A percentile compares a stretch with the other conserved stretches of the same genome.
phyloP scores from a whole-genome alignment of 2,329 filamentous ascomycete genomes.

The Akanthomyces uredinophilus region DNA sequence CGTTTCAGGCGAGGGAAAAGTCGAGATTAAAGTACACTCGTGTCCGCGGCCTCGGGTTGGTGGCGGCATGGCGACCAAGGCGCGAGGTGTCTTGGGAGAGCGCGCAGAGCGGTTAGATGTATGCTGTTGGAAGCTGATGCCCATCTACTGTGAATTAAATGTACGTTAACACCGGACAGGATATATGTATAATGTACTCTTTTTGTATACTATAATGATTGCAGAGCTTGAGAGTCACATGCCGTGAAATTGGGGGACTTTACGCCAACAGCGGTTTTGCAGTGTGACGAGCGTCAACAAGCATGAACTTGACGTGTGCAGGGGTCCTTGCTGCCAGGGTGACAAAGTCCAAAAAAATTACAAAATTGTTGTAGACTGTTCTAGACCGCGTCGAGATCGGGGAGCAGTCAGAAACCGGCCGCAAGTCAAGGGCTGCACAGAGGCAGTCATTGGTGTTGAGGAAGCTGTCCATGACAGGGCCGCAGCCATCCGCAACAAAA shows the following conservation, averaged over 20 bases:
- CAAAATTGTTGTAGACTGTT: not conserved
- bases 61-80: not conserved
- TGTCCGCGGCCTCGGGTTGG: not conserved
- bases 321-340: no score
- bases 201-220: not conserved
- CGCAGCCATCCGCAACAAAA: no score
- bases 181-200: not conserved
- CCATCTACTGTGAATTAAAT: not conserved
- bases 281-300: not conserved
- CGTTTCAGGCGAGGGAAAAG: slow-evolving; percentile 12
- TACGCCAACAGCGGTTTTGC: not conserved
- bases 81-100: not conserved
- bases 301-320: no score
- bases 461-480: no score
- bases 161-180: not conserved
- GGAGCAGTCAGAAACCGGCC: no score
- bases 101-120: not conserved
- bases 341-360: no score
- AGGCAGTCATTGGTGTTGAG: no score
- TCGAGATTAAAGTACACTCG: not conserved
- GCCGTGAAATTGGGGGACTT: no score
- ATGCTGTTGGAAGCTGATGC: not conserved
- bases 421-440: no score
- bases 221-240: no score
- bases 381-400: not conserved